phyloP scores from a whole-genome alignment of 1,284 basidiomycete genomes.

The Puccinia triticina region DNA sequence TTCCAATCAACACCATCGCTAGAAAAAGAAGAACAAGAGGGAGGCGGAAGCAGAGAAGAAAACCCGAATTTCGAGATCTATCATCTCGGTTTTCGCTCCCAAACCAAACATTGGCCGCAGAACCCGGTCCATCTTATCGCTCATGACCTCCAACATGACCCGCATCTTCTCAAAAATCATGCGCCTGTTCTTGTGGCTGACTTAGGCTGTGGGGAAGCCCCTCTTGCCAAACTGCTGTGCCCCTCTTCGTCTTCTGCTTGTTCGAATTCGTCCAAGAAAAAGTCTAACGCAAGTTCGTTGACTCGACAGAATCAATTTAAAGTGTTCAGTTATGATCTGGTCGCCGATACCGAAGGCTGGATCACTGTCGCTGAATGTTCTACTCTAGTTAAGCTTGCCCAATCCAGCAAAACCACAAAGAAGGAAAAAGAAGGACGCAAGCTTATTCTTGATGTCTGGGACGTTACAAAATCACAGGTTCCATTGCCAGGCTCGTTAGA shows the following conservation, averaged over 20 bases:
- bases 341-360: constrained; percentile 72
- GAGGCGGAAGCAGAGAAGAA: neutral
- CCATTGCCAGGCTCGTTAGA: constrained; percentile 55
- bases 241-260: neutral
- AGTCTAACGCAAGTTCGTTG: constrained; percentile 68
- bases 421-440: neutral
- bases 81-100: constrained; percentile 59
- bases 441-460: neutral
- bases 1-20: constrained; percentile 54
- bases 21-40: neutral
- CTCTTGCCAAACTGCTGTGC: constrained; percentile 68
- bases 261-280: neutral
- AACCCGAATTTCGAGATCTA: constrained; percentile 56
- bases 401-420: neutral
- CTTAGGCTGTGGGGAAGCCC: constrained; percentile 92
- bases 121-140: constrained; percentile 59
- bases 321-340: constrained; percentile 73
- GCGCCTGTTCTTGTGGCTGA: constrained; percentile 78
- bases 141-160: constrained; percentile 25
- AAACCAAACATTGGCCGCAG: constrained; percentile 59
- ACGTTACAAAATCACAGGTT: constrained; percentile 49
- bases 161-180: constrained; percentile 48
- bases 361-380: constrained; percentile 57
- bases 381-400: constrained; percentile 52
- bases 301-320: constrained; percentile 65